Conservation (phyloP, 75 land plant species). For the Larix kaempferi region DNA sequence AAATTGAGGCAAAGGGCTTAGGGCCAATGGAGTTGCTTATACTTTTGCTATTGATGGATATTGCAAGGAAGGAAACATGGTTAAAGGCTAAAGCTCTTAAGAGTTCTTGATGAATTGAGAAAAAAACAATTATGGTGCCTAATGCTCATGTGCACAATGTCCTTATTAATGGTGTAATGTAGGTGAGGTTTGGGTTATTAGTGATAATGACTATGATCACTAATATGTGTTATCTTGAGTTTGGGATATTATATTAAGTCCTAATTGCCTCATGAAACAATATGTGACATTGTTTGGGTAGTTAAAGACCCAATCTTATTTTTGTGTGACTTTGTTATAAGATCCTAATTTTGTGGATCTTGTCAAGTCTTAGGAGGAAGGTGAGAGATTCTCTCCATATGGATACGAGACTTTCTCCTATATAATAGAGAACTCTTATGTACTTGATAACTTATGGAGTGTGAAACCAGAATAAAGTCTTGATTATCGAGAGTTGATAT, state of each 20-base stretch:
- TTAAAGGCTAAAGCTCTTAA: neutral
- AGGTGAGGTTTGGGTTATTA: slow-evolving; percentile 14
- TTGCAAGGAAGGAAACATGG: slow-evolving; percentile 13
- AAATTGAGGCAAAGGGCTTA: neutral
- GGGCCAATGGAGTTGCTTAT: slow-evolving; percentile 1
- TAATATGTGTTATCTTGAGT: neutral
- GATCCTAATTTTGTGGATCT: neutral
- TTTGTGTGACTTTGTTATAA: slow-evolving; percentile 11
- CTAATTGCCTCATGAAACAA: neutral
- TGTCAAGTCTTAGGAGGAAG: neutral
- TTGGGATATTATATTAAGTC: neutral
- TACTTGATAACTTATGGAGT: too few relatives aligned
- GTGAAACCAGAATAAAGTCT: too few relatives aligned
- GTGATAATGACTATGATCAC: neutral
- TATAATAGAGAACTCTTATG: too few relatives aligned
- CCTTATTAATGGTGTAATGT: slow-evolving; percentile 57
- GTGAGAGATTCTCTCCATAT: slow-evolving; percentile 12
- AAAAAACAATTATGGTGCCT: too few relatives aligned
- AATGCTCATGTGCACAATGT: slow-evolving; percentile 37
- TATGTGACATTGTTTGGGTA: neutral
- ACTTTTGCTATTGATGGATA: slow-evolving; percentile 10
- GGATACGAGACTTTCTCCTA: neutral
- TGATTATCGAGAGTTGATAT: too few relatives aligned
- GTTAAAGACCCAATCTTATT: neutral
- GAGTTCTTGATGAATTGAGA: neutral